Conservation (phyloP, 2,329 filamentous ascomycete genomes). For the Cladophialophora bantiana region DNA sequence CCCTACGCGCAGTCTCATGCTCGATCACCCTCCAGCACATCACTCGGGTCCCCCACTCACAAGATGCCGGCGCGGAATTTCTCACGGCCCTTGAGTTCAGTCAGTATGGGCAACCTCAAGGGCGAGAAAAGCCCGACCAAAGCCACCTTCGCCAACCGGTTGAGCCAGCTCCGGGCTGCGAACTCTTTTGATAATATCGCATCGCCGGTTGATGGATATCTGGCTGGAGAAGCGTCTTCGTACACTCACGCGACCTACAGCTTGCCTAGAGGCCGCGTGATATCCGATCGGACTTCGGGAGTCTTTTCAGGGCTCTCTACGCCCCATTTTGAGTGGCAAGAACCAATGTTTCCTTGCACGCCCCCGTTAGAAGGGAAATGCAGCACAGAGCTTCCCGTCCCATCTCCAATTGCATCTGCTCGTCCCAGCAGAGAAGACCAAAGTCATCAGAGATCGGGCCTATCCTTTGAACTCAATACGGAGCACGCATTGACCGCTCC, state of each 20-base stretch:
- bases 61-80: conserved; percentile 71
- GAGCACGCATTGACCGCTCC: conserved; percentile 21
- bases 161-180: conserved; percentile 28
- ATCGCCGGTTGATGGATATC: conserved; percentile 32
- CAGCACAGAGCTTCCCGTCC: conserved; percentile 28
- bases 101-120: conserved; percentile 47
- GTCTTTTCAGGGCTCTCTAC: conserved; percentile 64
- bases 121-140: conserved; percentile 35
- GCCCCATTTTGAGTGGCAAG: conserved; percentile 70
- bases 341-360: conserved; percentile 56
- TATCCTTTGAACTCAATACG: conserved; percentile 36
- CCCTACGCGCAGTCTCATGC: conserved; percentile 68
- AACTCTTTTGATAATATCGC: conserved; percentile 39
- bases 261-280: conserved; percentile 79
- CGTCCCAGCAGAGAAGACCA: conserved; percentile 34
- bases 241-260: conserved; percentile 88
- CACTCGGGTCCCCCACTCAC: conserved; percentile 68
- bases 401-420: conserved; percentile 29
- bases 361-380: conserved; percentile 42
- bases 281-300: conserved; percentile 70
- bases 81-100: conserved; percentile 83
- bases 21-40: conserved; percentile 83
- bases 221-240: conserved; percentile 61
- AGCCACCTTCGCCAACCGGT: conserved; percentile 24
- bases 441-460: conserved; percentile 25